A percentile compares a stretch with the other conserved stretches of the same genome.
phyloP scores from a whole-genome alignment of 805 yeast species.

The Cyberlindnera xishuangbannaensis region DNA sequence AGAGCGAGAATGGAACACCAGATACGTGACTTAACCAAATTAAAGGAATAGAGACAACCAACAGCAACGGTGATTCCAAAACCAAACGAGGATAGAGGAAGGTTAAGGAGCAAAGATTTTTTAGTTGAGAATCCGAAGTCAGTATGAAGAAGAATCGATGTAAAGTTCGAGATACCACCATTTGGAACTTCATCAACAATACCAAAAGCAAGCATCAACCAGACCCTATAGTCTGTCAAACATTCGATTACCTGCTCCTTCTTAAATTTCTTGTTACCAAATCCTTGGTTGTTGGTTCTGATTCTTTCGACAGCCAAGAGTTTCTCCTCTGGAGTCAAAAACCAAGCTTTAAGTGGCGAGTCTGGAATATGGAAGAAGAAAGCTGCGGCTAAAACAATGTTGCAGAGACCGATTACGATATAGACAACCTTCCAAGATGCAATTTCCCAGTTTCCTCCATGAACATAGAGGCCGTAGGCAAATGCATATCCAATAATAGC shows the following conservation, averaged over 20 bases:
- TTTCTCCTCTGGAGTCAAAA: constrained; percentile 40
- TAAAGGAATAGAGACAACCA: constrained; percentile 15
- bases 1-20: constrained; percentile 20
- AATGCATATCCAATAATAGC: constrained; percentile 44
- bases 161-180: constrained; percentile 37
- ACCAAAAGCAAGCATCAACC: constrained; percentile 39
- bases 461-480: constrained; percentile 45
- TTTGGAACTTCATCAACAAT: constrained; percentile 41
- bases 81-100: constrained; percentile 32
- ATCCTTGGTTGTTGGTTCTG: constrained; percentile 51
- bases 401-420: constrained; percentile 53
- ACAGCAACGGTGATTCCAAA: constrained; percentile 25
- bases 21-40: constrained; percentile 21
- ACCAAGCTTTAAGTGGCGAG: constrained; percentile 45
- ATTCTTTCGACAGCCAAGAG: constrained; percentile 45
- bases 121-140: constrained; percentile 12
- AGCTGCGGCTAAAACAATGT: constrained; percentile 44
- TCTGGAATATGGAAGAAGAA: constrained; percentile 50
- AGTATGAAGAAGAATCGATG: constrained; percentile 15
- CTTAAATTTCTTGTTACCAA: constrained; percentile 50
- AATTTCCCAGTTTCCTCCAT: constrained; percentile 34
- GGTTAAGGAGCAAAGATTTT: constrained; percentile 22
- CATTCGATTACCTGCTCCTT: constrained; percentile 49
- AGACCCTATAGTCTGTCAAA: constrained; percentile 42
- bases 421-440: constrained; percentile 58